Evolutionary conservation across 495 filamentous ascomycete species (phyloP), one percentile per base, ranked within the genome.

Genomic region (Oleoguttula mirabilis): DNA sequence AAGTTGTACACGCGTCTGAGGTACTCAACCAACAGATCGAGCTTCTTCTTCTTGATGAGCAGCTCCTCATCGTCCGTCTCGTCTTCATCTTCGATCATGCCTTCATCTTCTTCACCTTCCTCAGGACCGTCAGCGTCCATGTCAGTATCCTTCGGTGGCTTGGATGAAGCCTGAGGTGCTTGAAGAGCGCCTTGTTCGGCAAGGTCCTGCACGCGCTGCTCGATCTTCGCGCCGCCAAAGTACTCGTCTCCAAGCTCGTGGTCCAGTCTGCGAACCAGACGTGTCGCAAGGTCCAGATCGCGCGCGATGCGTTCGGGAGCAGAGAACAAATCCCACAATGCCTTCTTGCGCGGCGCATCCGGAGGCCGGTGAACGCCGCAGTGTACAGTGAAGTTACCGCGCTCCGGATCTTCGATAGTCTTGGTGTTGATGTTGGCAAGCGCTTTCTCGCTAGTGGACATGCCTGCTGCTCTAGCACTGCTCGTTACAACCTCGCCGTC

Each of bases 11-110:
- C 88, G 11, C 90, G 78, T 25, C 90, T 85, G 37, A 98, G 72
- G 59, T 98, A 98, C 60, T 98, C 90, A 25, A 99, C 88, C 60
- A 90, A 71, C 38, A 99, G 65, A 60, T 99, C 90, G 27, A 99
- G 72, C 53, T 84, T 87, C 73, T 99, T 99, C 66, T 95, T 95
- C 67, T 88, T 85, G 16, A 77, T 73, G 24, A 93, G 56, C n/a
- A 94, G 66, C 11, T 93, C 87, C 51, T 88, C 82, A 54, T 90
- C 85, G 52, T 93, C 87, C 21, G 77, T 71, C 42, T 94, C 86
- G 39, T 94, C 85, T 54, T 88, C 76, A 30, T 83, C 79, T 34
- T 81, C 81, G 50, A 87, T 77, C 14, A 82, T 79, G 27, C 79
- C 76, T 46, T 83, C 82, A 31, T 77, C 69, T 41, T 76, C 77